phyloP scores from a whole-genome alignment of 2,329 filamentous ascomycete genomes.

The Neofusicoccum sp. region DNA sequence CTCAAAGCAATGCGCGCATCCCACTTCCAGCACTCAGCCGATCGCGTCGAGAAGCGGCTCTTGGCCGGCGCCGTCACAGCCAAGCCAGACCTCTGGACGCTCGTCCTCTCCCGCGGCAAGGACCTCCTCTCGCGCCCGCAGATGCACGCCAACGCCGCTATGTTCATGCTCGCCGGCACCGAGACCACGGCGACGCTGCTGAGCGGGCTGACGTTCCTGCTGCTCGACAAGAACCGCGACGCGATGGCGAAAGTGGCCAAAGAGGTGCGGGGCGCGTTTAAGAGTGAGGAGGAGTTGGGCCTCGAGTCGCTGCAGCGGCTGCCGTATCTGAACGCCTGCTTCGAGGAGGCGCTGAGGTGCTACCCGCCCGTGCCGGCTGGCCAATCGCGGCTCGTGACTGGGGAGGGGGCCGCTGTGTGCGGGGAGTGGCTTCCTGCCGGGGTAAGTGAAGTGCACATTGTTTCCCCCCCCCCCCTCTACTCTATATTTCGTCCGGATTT shows the following conservation, averaged over 20 bases:
- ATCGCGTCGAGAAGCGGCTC: too few relatives aligned
- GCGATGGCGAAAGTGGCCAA: conserved; percentile 27
- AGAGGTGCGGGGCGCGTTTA: conserved; percentile 30
- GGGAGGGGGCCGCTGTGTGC: too few relatives aligned
- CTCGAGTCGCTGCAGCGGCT: conserved; percentile 31
- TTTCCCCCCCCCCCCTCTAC: too few relatives aligned
- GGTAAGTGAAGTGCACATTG: too few relatives aligned
- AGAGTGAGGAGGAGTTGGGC: conserved; percentile 32
- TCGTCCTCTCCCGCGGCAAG: conserved; percentile 32
- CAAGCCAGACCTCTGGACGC: conserved; percentile 36
- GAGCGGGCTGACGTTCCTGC: conserved; percentile 36
- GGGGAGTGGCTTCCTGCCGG: too few relatives aligned
- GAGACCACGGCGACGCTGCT: conserved; percentile 32
- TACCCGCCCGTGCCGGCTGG: conserved; percentile 42
- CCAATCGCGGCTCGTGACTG: conserved; percentile 29
- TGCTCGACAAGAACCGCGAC: conserved; percentile 27
- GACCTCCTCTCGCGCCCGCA: conserved; percentile 30
- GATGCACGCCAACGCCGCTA: conserved; percentile 37
- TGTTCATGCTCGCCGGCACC: conserved; percentile 41
- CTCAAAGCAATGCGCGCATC: not conserved
- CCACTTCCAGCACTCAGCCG: too few relatives aligned
- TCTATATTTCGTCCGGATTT: too few relatives aligned
- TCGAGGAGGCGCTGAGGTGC: conserved; percentile 42
- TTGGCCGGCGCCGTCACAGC: not conserved
- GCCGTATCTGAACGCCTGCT: conserved; percentile 38